A percentile compares a stretch with the other conserved stretches of the same genome.
phyloP scores from a whole-genome alignment of 768 basidiomycete species.

The Paxillus involutus region DNA sequence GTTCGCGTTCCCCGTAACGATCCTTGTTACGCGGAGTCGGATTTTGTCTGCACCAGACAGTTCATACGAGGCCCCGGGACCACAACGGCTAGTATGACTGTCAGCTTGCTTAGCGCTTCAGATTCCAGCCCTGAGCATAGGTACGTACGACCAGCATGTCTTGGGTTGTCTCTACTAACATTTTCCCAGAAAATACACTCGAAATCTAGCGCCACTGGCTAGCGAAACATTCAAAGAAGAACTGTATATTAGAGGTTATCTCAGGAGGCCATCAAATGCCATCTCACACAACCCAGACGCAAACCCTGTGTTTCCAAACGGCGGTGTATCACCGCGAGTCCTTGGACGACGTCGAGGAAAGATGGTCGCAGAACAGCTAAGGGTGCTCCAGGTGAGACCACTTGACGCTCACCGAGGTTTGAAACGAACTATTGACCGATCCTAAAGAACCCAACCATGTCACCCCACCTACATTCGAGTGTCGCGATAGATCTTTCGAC shows the following conservation, averaged over 20 bases:
- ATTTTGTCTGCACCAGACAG: not conserved
- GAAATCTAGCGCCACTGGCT: constrained; percentile 23
- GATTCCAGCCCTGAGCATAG: constrained; percentile 2
- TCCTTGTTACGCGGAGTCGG: not conserved
- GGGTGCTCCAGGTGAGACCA: constrained; percentile 13
- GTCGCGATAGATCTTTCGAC: constrained; percentile 3
- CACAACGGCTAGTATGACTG: not conserved
- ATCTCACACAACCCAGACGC: constrained; percentile 1
- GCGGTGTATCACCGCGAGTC: constrained; percentile 10
- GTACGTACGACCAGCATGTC: constrained; percentile 5
- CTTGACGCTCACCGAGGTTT: not conserved
- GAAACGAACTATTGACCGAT: not conserved
- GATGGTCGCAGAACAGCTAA: constrained; percentile 12
- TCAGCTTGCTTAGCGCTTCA: not conserved
- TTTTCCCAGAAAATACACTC: constrained; percentile 3
- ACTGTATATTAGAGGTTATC: constrained; percentile 26
- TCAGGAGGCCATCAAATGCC: constrained; percentile 15
- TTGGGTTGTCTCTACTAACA: not conserved
- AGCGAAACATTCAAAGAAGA: constrained; percentile 29
- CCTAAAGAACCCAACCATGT: constrained; percentile 3
- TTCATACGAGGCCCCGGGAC: not conserved
- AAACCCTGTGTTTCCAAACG: not conserved
- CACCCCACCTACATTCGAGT: not conserved
- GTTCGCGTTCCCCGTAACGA: not conserved
- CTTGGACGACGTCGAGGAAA: constrained; percentile 22